These are phyloP conservation scores for Apiotrichum brassicae DNA, from an alignment of 1,284 basidiomycete species.

Conservation along the genomic window DNA sequence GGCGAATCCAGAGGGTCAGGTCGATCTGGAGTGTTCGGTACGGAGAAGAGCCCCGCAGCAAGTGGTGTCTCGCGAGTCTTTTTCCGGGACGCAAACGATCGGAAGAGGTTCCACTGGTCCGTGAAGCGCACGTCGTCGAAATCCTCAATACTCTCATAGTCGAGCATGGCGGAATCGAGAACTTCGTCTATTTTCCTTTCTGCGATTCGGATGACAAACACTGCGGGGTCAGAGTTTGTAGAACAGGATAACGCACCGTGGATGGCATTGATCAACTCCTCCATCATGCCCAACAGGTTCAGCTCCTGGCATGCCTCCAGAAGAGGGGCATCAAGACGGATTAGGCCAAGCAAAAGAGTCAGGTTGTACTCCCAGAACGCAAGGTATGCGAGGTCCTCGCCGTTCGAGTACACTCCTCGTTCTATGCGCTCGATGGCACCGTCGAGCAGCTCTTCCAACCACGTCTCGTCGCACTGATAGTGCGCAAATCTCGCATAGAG, in stretches of 20 bases:
- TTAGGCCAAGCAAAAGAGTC: conserved; percentile 79
- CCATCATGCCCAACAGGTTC: conserved; percentile 53
- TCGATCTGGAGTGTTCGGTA: conserved; percentile 4
- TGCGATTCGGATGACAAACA: conserved; percentile 89
- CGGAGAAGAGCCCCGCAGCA: conserved; percentile 9
- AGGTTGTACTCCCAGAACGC: conserved; percentile 94
- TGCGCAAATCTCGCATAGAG: conserved; percentile 81
- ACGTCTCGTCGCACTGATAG: conserved; percentile 72
- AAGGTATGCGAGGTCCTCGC: conserved; percentile 77
- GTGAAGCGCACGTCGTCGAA: conserved; percentile 85
- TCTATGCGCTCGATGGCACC: conserved; percentile 89
- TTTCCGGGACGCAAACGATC: conserved; percentile 57
- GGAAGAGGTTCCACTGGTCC: conserved; percentile 89
- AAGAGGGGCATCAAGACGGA: conserved; percentile 73
- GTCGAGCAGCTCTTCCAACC: conserved; percentile 86
- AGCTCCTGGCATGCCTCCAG: conserved; percentile 64
- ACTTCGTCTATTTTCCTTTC: conserved; percentile 83
- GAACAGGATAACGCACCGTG: conserved; percentile 57
- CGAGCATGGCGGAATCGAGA: conserved; percentile 75
- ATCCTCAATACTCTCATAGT: conserved; percentile 70
- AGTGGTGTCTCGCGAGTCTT: conserved; percentile 52
- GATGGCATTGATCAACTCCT: conserved; percentile 85
- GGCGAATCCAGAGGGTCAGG: conserved; percentile 3
- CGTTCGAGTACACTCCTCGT: conserved; percentile 77
- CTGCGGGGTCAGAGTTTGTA: conserved; percentile 51